A percentile compares a stretch with the other conserved stretches of the same genome.
Evolutionary conservation across 139 green algal genomes (phyloP).

Genomic region (Coccomyxa sp.): DNA sequence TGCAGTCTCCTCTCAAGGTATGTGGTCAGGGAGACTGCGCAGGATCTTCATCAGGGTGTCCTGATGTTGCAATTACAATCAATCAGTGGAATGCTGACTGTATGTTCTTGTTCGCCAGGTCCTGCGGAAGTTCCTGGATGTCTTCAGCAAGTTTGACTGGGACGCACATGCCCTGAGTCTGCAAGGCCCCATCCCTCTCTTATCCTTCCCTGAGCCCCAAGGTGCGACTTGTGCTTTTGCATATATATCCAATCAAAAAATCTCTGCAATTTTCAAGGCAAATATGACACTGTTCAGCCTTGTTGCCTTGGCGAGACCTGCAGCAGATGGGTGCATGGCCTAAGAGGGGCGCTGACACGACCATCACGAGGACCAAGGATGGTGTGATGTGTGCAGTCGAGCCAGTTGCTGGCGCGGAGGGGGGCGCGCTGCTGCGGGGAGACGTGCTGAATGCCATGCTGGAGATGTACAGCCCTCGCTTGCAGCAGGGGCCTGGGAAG

Average conservation of each 20-base stretch:
- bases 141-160: slow-evolving; percentile 87
- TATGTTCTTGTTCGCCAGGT: slow-evolving; percentile 45
- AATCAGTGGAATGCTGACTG: not conserved
- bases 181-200: slow-evolving; percentile 60
- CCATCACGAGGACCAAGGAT: no score
- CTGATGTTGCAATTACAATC: not conserved
- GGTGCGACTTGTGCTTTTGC: slow-evolving; percentile 9
- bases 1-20: slow-evolving; percentile 73
- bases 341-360: no score
- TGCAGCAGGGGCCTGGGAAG: not conserved
- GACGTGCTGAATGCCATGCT: slow-evolving; percentile 32
- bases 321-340: no score
- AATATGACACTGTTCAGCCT: no score
- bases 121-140: slow-evolving; percentile 81
- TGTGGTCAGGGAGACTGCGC: not conserved
- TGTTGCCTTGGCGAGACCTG: no score
- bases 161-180: slow-evolving; percentile 80
- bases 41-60: not conserved
- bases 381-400: no score
- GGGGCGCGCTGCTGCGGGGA: slow-evolving; percentile 13
- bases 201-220: slow-evolving; percentile 30
- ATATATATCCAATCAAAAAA: not conserved
- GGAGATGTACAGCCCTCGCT: slow-evolving; percentile 29
- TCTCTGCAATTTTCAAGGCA: no score
- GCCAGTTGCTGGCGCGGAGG: no score